phyloP scores from a whole-genome alignment of 768 basidiomycete species.

The Phaeotremella skinneri region DNA sequence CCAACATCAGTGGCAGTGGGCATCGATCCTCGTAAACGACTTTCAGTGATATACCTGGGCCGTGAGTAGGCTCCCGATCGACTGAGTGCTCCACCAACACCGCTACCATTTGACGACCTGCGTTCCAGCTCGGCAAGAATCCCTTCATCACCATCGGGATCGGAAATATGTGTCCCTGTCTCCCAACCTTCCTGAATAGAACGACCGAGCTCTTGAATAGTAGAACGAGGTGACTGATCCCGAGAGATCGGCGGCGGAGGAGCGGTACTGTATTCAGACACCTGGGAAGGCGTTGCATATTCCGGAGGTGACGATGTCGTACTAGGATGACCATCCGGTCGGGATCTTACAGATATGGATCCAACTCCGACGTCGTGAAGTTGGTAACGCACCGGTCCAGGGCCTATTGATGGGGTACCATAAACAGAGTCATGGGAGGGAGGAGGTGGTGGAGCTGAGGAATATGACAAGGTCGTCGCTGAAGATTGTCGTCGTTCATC shows the following conservation, averaged over 20 bases:
- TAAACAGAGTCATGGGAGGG: constrained; percentile 36
- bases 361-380: constrained; percentile 23
- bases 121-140: constrained; percentile 39
- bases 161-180: constrained; percentile 30
- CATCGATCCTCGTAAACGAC: no score
- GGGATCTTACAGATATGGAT: background rate
- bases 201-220: constrained; percentile 18
- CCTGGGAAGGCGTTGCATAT: background rate
- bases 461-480: background rate
- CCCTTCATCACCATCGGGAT: constrained; percentile 36
- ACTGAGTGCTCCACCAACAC: background rate
- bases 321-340: background rate
- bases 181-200: constrained; percentile 14
- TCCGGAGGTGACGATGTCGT: background rate
- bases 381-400: constrained; percentile 24
- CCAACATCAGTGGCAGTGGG: background rate
- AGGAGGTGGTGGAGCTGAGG: constrained; percentile 29
- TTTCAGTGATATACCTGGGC: constrained; percentile 11
- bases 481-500: background rate
- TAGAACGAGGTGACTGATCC: constrained; percentile 11
- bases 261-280: constrained; percentile 25
- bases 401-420: constrained; percentile 16
- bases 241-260: constrained; percentile 31
- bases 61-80: background rate
- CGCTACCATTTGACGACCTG: constrained; percentile 35